Evolutionary conservation across 768 basidiomycete species (phyloP).

Genomic region (Antrodiella citrinella): DNA sequence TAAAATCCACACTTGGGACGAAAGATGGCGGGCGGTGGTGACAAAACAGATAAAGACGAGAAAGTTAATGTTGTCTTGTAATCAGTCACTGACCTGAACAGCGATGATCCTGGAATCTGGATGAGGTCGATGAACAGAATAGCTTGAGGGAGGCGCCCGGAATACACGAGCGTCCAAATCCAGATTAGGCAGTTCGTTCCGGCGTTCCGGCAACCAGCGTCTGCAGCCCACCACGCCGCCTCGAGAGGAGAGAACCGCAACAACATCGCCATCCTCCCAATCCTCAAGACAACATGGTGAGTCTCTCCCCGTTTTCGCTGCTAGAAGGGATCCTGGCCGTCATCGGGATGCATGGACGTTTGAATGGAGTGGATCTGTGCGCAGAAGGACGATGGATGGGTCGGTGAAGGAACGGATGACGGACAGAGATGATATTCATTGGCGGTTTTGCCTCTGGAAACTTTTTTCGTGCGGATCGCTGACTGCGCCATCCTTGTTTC

Average conservation of each 20-base stretch:
- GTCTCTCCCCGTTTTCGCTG: constrained; percentile 20
- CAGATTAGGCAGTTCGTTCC: neutral
- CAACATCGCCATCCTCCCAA: constrained; percentile 21
- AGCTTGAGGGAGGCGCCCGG: no score
- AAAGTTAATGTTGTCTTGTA: no score
- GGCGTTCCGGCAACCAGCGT: neutral
- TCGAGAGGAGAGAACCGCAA: neutral
- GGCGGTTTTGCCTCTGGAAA: constrained; percentile 9
- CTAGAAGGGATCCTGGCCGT: constrained; percentile 7
- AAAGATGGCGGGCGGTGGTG: no score
- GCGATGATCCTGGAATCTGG: no score
- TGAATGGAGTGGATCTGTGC: constrained; percentile 16
- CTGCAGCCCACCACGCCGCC: neutral
- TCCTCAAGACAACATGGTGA: constrained; percentile 37
- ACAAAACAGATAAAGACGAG: no score
- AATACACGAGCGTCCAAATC: neutral
- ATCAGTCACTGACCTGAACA: no score
- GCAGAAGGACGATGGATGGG: constrained; percentile 27
- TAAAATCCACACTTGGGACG: no score
- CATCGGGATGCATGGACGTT: constrained; percentile 5
- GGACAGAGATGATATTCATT: constrained; percentile 29
- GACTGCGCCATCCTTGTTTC: constrained; percentile 16
- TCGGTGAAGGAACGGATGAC: constrained; percentile 26
- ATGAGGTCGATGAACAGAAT: no score
- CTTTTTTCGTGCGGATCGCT: constrained; percentile 8